A percentile compares a stretch with the other conserved stretches of the same genome.
These are phyloP conservation scores for Neurospora intermedia DNA, from an alignment of 495 filamentous ascomycete genomes.

Conservation along the genomic window DNA sequence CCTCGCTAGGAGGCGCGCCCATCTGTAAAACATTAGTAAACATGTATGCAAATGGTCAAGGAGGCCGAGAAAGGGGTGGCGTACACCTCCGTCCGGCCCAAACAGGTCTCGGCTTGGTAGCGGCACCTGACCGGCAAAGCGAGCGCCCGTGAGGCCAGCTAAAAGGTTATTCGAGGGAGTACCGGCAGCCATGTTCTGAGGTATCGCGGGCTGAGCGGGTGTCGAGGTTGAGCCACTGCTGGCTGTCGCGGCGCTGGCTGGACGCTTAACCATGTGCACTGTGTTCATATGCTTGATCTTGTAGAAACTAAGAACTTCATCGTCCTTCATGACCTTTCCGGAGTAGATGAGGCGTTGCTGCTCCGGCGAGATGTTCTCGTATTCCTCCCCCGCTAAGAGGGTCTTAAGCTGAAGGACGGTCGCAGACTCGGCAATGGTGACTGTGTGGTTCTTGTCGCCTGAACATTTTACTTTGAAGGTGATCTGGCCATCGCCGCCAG, in stretches of 20 bases:
- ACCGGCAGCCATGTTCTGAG: slow-evolving; percentile 83
- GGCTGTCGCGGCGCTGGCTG: slow-evolving; percentile 60
- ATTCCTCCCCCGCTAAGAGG: slow-evolving; percentile 69
- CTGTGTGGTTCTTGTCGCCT: slow-evolving; percentile 67
- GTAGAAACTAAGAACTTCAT: slow-evolving; percentile 70
- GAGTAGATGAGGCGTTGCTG: slow-evolving; percentile 95
- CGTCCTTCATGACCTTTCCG: slow-evolving; percentile 89
- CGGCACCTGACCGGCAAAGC: slow-evolving; percentile 86
- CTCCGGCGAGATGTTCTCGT: slow-evolving; percentile 73
- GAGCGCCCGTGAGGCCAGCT: slow-evolving; percentile 81
- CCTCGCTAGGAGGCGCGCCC: slow-evolving; percentile 72
- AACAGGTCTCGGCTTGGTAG: slow-evolving; percentile 84
- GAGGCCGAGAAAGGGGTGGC: slow-evolving; percentile 25
- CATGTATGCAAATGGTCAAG: neutral
- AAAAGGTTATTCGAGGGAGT: slow-evolving; percentile 77
- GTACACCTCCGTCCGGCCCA: slow-evolving; percentile 91
- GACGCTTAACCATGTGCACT: slow-evolving; percentile 90
- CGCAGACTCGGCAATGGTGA: slow-evolving; percentile 69
- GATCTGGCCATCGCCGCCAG: slow-evolving; percentile 45
- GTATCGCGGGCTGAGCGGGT: slow-evolving; percentile 51
- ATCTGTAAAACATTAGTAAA: slow-evolving; percentile 52
- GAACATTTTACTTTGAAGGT: slow-evolving; percentile 94
- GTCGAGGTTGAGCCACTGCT: slow-evolving; percentile 33
- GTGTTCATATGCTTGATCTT: slow-evolving; percentile 97
- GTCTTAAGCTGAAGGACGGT: slow-evolving; percentile 79